Conservation (phyloP, 2,329 filamentous ascomycete genomes). For the Tolypocladium pustulatum region DNA sequence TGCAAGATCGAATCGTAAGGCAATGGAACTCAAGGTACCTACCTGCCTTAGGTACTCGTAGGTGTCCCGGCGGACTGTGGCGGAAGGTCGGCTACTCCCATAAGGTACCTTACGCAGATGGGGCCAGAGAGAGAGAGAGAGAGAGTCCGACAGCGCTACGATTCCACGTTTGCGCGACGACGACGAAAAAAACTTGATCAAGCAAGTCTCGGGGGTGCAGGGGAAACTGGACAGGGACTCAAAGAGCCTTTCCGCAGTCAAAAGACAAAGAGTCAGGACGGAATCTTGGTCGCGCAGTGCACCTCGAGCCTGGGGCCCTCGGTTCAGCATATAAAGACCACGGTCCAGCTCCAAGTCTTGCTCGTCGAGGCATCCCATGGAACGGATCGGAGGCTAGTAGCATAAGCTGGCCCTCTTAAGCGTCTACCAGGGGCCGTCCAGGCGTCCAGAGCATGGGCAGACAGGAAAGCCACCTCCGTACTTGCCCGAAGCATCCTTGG, state of each 20-base stretch:
- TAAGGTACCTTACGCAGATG: background rate
- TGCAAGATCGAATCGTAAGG: background rate
- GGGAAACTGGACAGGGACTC: background rate
- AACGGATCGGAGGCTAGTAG: conserved; percentile 1
- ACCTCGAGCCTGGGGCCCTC: background rate
- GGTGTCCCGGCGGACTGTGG: background rate
- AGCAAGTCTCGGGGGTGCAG: background rate
- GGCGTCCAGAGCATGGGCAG: background rate
- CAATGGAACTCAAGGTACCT: background rate
- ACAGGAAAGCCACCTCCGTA: background rate
- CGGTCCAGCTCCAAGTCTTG: background rate
- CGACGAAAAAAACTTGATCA: background rate
- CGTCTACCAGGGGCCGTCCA: background rate
- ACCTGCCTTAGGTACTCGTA: too few relatives aligned
- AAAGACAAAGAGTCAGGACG: background rate
- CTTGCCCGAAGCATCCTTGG: background rate
- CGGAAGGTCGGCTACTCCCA: too few relatives aligned
- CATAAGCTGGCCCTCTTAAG: background rate
- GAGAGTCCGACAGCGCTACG: background rate
- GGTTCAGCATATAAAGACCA: background rate
- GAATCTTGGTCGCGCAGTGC: background rate
- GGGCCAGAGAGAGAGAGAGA: too few relatives aligned
- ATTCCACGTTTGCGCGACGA: background rate
- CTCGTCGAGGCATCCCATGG: background rate
- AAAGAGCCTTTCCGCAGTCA: background rate